phyloP scores from a whole-genome alignment of 805 yeast species.

The Kluyveromyces nonfermentans region DNA sequence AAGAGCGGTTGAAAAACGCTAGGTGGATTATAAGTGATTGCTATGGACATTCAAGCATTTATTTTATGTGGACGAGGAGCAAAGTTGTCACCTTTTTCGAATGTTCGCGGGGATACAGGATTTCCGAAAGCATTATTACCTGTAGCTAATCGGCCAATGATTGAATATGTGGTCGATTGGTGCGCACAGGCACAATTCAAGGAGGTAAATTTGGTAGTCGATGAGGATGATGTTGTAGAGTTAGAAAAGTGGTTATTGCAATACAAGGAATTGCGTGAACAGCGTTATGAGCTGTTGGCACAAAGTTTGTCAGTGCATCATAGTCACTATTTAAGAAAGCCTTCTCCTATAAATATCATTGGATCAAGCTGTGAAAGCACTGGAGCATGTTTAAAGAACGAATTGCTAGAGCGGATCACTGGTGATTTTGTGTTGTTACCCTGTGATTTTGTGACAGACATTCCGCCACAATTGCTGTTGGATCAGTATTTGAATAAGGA shows the following conservation, averaged over 20 bases:
- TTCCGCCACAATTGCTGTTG: constrained; percentile 81
- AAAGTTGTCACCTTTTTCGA: constrained; percentile 61
- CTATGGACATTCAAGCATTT: constrained; percentile 88
- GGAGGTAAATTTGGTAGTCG: constrained; percentile 55
- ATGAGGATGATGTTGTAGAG: constrained; percentile 36
- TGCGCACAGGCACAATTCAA: constrained; percentile 79
- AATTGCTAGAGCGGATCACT: constrained; percentile 34
- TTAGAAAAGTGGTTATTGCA: constrained; percentile 41
- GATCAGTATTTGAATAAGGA: constrained; percentile 73
- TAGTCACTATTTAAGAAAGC: constrained; percentile 22
- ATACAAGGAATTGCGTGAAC: constrained; percentile 36
- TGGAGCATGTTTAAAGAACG: constrained; percentile 49
- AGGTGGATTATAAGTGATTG: neutral
- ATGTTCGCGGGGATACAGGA: constrained; percentile 46
- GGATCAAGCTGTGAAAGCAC: constrained; percentile 42
- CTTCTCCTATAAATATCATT: constrained; percentile 34
- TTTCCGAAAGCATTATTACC: constrained; percentile 81
- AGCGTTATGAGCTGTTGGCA: constrained; percentile 20
- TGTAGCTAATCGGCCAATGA: constrained; percentile 81
- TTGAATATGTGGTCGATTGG: constrained; percentile 85
- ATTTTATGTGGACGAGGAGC: constrained; percentile 83
- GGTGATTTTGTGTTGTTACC: constrained; percentile 75
- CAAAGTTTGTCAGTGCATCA: constrained; percentile 18
- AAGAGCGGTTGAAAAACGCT: neutral
- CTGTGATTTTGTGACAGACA: constrained; percentile 87